Base-by-base conservation (phyloP, 192 early-diverging fungal species). In the Pilobolus umbonatus region DNA sequence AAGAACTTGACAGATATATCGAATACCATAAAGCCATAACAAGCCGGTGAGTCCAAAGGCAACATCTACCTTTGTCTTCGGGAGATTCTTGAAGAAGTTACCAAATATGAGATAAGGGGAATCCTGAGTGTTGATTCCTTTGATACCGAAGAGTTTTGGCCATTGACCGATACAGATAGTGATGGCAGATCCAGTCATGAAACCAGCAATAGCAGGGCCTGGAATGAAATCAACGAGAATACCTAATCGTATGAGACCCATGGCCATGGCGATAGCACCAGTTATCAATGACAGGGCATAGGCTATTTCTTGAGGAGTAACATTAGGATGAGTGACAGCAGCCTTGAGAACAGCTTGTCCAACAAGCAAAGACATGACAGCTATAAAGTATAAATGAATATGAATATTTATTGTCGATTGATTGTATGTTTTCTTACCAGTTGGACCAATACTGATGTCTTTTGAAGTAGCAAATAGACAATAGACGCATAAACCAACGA, bases 161-260 rank as follows among this genome's bases (percentile, higher is more conserved):
- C 35, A 38, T 38, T 79, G 92, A 34, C 78, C 77, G 61, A 92
- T 80, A 47, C 83, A 79, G 57, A 92, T 88, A 40, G 79, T 86
- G 8, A 88, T 71, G 19, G 88, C 90, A 3, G 90, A 88, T n/a
- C 92, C 92, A 6, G 88, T 84, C 59, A 88, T 92, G 62, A 94
- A 96, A 3, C 91, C 92, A 7, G 86, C 85, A 65, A 96, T 86
- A 15, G 90, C 90, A 10, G 91, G 81, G 69, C 64, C 69, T 28
- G 88, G 5, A 22, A n/a, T 12, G 65, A 95, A 94, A 67, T 95
- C 91, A 39, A 95, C 86, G 26, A 95, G 74, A 58, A 92, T 84
- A 24, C 95, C 95, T 21, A 97, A 75, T 9, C 91, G 87, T 21
- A 95, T 66, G 12, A 95, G 62, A 49, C 95, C 95, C 32, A 97